Evolutionary conservation across 1,284 basidiomycete species (phyloP).

Genomic region (Agaricales sp.): DNA sequence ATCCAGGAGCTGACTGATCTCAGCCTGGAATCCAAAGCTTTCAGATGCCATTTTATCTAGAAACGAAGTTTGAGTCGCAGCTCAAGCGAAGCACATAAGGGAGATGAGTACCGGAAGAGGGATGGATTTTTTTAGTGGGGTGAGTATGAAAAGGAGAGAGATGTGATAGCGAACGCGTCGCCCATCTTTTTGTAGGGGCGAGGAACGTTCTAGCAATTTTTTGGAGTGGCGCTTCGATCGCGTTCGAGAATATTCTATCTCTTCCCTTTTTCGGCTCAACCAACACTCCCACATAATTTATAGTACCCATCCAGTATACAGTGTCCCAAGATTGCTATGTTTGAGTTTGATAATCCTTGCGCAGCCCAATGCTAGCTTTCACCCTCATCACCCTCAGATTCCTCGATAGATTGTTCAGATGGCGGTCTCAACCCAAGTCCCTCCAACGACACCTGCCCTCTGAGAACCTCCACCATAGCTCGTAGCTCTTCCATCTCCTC

Average conservation of each 20-base stretch:
- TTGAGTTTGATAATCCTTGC: too few relatives aligned
- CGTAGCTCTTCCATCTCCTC: slow-evolving; percentile 64
- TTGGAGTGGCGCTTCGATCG: not conserved
- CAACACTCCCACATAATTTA: not conserved
- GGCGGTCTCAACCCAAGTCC: slow-evolving; percentile 26
- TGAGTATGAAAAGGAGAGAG: slow-evolving; percentile 14
- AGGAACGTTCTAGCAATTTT: slow-evolving; percentile 20
- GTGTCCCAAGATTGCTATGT: too few relatives aligned
- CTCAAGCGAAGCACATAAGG: not conserved
- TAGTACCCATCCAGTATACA: not conserved
- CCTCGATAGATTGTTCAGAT: not conserved
- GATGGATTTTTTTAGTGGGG: slow-evolving; percentile 1
- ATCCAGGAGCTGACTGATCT: slow-evolving; percentile 92
- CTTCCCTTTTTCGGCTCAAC: not conserved
- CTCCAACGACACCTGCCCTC: slow-evolving; percentile 36
- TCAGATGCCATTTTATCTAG: slow-evolving; percentile 56
- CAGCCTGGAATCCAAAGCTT: slow-evolving; percentile 91
- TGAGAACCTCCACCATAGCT: slow-evolving; percentile 59
- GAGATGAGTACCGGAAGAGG: not conserved
- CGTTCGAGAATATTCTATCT: not conserved
- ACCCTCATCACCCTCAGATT: not conserved
- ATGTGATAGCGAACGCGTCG: slow-evolving; percentile 15
- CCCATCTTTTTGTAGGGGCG: slow-evolving; percentile 8
- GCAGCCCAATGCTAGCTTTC: too few relatives aligned
- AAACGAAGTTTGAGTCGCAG: not conserved